Evolutionary conservation across 495 filamentous ascomycete genomes (phyloP), one percentile per base, ranked within the genome.

Genomic region (Hypoxylon fuscum): DNA sequence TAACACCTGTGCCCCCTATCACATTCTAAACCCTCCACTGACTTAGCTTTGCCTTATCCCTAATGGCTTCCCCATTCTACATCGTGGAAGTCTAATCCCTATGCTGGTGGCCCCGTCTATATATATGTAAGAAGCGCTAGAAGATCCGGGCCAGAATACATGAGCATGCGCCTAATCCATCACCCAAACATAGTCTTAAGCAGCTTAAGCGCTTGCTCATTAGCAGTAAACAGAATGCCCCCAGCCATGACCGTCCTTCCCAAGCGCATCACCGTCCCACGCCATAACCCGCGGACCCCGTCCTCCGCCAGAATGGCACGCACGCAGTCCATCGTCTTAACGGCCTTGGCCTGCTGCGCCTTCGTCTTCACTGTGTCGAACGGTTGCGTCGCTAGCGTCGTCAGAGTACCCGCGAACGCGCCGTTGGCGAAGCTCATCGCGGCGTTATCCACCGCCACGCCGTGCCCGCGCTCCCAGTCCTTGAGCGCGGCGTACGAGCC

Each of bases 321-420:
- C 10, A 83, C 71, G 2, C 85, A 87, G 22, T 88, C 81, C 14
- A 70, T 59, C 3, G 83, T 81, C 9, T 79, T 79, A 18, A 81
- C 81, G 4, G 77, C 79, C 52, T 80, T 61, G 18, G 82, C 82
- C 60, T 81, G 80, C 74, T 90, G 87, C 21, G 79, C 79, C 47
- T 84, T 73, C 5, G 87, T 89, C 74, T 90, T 88, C 35, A 90
- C 77, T 1, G 82, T 84, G 66, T 90, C 87, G 70, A 89, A 88
- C 1, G 87, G 87, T 74, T 88, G 85, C 11, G 86, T 89, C 1
- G 74, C 73, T 37, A 84, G 77, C 7, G 86, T 87, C 4, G 87
- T 90, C 8, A 88, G 68, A 0, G 79, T 77, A 0, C 87, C 87
- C 0, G 87, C 86, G 4, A 87, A 55, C 1, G 83, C 79, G 6